Evolutionary conservation across 768 basidiomycete genomes (phyloP), one percentile per base, ranked within the genome.

Genomic region (Dendrothele bispora): DNA sequence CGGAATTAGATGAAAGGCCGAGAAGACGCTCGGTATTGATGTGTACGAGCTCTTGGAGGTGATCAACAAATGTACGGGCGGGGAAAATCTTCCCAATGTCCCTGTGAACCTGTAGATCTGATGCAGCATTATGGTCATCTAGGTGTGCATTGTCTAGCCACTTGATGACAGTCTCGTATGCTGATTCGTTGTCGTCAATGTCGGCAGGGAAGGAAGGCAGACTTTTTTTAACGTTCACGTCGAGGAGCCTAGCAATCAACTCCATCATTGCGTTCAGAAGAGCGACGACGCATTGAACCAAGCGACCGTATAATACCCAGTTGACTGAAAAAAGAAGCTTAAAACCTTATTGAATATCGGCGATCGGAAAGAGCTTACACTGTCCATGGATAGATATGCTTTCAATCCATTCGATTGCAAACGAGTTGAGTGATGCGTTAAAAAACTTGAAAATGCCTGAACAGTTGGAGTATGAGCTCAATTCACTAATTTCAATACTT

Each of bases 281-380:
- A 1, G 49, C 55, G 14, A 77, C 55, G 5, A 67, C 65, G 10
- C 62, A 63, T 48, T 76, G 69, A 0, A 83, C 53, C 7, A 82
- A 51, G 43, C 69, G 67, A 26, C 64, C 68, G 49, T 79, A 80
- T 21, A 83, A 62, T 28, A 58, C 60, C 84, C 84, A 86, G 50
- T 82, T 68, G 55, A 82, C 84, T 86, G 39, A 18, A 40, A 7
- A 29, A 30, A 15, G 36, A 27, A n/a, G 18, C 34, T 48, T 35
- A 52, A 54, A 24, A 12, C 43, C 46, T 30, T 47, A 27, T 17
- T 43, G 18, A 5, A 14, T n/a, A 48, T 20, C 15, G 22, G 34
- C 15, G 25, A 34, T 17, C 28, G 21, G 22, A 35, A 50, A 45
- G 38, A 11, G 62, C 81, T 59, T 56, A 84, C 84, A 78, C 36